A percentile compares a stretch with the other conserved stretches of the same genome.
Conservation (phyloP, 2,329 filamentous ascomycete species). For the Fusarium heterosporum region DNA sequence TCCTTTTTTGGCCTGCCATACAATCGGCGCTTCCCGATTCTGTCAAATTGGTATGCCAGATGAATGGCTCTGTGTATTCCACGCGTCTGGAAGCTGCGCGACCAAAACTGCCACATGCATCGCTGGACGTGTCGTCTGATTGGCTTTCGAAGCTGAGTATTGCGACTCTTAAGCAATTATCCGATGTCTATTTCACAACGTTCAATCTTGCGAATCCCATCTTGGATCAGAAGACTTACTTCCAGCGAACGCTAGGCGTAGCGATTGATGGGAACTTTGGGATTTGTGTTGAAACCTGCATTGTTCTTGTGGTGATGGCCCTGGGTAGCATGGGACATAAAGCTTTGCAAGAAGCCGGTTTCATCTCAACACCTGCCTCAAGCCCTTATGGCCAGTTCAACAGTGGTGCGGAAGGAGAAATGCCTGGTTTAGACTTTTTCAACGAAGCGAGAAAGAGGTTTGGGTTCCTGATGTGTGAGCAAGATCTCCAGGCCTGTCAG, state of each 20-base stretch:
- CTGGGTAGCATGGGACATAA: conserved; percentile 16
- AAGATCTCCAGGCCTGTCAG: conserved; percentile 27
- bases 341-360: conserved; percentile 13
- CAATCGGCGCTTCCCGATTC: conserved; percentile 12
- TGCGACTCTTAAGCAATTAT: conserved; percentile 26
- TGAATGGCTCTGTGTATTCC: conserved; percentile 19
- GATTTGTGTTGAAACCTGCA: conserved; percentile 29
- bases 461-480: conserved; percentile 31
- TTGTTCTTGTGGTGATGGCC: conserved; percentile 28
- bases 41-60: conserved; percentile 30
- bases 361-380: background rate
- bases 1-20: conserved; percentile 28
- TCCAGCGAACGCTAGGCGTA: conserved; percentile 26
- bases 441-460: conserved; percentile 37
- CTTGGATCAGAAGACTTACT: conserved; percentile 36
- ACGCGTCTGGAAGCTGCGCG: conserved; percentile 23
- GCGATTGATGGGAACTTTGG: conserved; percentile 35
- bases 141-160: conserved; percentile 15
- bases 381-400: background rate
- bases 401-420: background rate
- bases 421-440: conserved; percentile 27
- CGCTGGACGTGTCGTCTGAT: background rate
- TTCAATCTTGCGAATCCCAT: conserved; percentile 30
- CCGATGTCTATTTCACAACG: conserved; percentile 31
- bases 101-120: conserved; percentile 13